Conservation (phyloP, 257 asterid species). For the Penstemon newberryi region DNA sequence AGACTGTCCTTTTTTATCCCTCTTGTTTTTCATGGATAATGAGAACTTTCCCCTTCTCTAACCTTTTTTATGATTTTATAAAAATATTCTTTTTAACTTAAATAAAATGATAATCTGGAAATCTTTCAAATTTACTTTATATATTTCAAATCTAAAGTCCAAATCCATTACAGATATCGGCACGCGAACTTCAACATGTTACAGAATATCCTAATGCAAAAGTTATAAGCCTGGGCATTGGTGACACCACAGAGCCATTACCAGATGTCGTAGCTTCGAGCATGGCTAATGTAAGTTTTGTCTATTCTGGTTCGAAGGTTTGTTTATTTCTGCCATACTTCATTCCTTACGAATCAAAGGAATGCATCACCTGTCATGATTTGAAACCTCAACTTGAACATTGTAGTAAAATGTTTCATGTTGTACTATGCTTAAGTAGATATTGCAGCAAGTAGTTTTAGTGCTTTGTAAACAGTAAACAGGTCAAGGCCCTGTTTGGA, state of each 20-base stretch:
- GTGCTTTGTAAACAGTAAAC: too few species aligned
- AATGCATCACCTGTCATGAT: too few species aligned
- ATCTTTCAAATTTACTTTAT: not conserved
- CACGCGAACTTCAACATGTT: constrained; percentile 53
- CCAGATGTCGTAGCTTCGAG: constrained; percentile 61
- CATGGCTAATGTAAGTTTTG: constrained; percentile 73
- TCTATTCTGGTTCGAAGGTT: not conserved
- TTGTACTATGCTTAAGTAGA: too few species aligned
- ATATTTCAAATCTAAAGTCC: not conserved
- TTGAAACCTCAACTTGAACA: too few species aligned
- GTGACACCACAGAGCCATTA: constrained; percentile 83
- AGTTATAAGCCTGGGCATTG: constrained; percentile 84
- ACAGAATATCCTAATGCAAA: constrained; percentile 69
- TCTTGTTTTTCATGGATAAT: too few species aligned
- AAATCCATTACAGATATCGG: constrained; percentile 47
- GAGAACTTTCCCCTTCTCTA: too few species aligned
- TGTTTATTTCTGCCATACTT: not conserved
- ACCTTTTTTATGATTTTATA: not conserved
- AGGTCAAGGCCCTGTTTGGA: too few species aligned
- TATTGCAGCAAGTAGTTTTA: too few species aligned
- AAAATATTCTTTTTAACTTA: not conserved
- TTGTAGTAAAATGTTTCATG: too few species aligned
- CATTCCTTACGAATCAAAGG: too few species aligned
- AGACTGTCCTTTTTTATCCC: too few species aligned
- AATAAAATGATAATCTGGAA: not conserved